Base-by-base conservation (phyloP, 306 rosid species). In the Ziziphus jujuba region DNA sequence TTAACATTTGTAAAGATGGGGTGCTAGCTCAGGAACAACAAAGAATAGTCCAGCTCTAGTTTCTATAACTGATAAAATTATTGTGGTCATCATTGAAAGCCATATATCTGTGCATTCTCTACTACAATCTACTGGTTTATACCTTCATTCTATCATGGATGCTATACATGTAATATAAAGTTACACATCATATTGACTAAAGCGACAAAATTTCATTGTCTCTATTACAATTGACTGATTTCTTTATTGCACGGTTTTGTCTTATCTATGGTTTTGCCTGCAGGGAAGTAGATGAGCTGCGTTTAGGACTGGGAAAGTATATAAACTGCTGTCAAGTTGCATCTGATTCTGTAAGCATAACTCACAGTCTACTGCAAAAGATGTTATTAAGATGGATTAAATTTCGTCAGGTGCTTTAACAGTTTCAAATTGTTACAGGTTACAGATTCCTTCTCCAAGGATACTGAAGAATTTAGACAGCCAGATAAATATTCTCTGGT, bases 281-380 rank as follows among this genome's bases (percentile, higher is more conserved):
- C 89, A 90, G 97, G 63, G 87, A 84, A 58, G 87, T 85, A 49
- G 87, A 79, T 65, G 81, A 70, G 69, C 63, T 85, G 59, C 88
- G 70, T 63, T 55, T 77, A 40, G 81, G 85, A 66, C 76, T 87
- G 38, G 73, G 48, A 73, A 87, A 75, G 69, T 69, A 77, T 81
- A 68, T 82, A 65, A 84, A 74, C 73, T 63, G 66, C 71, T 84
- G 80, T 74, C 81, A 81, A 75, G 71, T 75, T 58, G 34, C 70
- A 45, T 78, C 87, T 45, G 75, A 56, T 73, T 81, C 85, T 74
- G 89, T 80, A 86, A 81, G 92, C 40, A 74, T 66, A 56, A 61
- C 71, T 51, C 17, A 33, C 60, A 72, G 72, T 52, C 72, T 75
- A 71, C 51, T 48, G 19, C 28, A 49, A 33, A n/a, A 59, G 59